Evolutionary conservation across 2,329 filamentous ascomycete species (phyloP).

Genomic region (Geosmithia flava): DNA sequence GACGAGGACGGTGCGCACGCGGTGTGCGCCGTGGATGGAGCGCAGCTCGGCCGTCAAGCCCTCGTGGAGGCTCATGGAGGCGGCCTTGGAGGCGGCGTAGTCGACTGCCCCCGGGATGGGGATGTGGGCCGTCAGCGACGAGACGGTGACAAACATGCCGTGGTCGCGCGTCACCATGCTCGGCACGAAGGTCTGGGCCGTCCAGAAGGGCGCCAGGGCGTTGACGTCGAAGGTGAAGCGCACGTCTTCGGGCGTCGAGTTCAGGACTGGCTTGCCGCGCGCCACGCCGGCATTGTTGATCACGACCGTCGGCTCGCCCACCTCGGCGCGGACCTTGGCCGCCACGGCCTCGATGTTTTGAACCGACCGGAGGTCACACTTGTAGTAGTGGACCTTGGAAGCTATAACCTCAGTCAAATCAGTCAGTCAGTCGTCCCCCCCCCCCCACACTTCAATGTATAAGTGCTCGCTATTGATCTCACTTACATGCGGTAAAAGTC

Average conservation of each 20-base stretch:
- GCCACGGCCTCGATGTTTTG: conserved; percentile 39
- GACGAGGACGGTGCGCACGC: conserved; percentile 54
- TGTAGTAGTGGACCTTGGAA: conserved; percentile 51
- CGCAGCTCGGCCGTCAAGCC: conserved; percentile 45
- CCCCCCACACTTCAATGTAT: neutral
- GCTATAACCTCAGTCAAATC: conserved; percentile 4
- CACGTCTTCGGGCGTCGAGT: conserved; percentile 42
- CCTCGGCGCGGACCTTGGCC: conserved; percentile 33
- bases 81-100: conserved; percentile 56
- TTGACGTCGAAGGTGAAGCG: conserved; percentile 63
- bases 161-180: conserved; percentile 51
- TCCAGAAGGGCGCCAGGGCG: conserved; percentile 53
- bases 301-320: conserved; percentile 56
- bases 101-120: conserved; percentile 53
- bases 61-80: conserved; percentile 56
- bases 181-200: conserved; percentile 56
- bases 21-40: conserved; percentile 47
- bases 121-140: conserved; percentile 49
- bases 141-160: conserved; percentile 61
- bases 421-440: neutral
- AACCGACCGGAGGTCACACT: conserved; percentile 56
- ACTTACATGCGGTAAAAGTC: conserved; percentile 36
- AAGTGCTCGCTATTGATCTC: neutral
- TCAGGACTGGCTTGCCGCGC: conserved; percentile 48
- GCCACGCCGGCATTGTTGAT: conserved; percentile 62